Conservation (phyloP, 2,329 filamentous ascomycete genomes). For the Paracamarosporium sp. region DNA sequence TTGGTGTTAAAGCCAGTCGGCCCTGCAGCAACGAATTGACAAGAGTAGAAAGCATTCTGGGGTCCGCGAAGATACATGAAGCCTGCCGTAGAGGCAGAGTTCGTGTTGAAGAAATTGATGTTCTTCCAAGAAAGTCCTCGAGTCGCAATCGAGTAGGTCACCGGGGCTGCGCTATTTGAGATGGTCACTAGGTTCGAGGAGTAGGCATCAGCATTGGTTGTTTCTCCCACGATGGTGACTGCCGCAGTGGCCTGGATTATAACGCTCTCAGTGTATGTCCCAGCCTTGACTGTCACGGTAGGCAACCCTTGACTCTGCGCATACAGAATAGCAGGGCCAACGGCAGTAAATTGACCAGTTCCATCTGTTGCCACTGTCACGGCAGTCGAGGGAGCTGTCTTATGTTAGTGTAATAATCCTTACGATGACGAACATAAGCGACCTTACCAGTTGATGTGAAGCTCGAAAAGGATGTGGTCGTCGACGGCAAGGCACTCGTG, state of each 20-base stretch:
- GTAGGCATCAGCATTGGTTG: conserved; percentile 36
- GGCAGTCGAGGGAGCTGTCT: conserved; percentile 18
- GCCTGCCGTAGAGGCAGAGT: conserved; percentile 29
- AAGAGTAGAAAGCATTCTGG: conserved; percentile 55
- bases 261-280: conserved; percentile 55
- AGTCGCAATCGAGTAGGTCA: conserved; percentile 41
- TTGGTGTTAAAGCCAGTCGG: conserved; percentile 33
- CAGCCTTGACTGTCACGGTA: conserved; percentile 53
- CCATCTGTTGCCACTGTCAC: conserved; percentile 55
- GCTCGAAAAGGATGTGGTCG: neutral
- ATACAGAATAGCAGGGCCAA: conserved; percentile 53
- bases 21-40: conserved; percentile 51
- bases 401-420: neutral
- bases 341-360: conserved; percentile 54
- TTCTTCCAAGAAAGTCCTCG: conserved; percentile 48
- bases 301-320: conserved; percentile 51
- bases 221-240: conserved; percentile 51
- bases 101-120: conserved; percentile 48
- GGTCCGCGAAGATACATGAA: conserved; percentile 43
- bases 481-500: neutral
- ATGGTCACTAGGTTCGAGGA: conserved; percentile 50
- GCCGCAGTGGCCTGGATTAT: conserved; percentile 49
- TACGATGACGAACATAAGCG: neutral
- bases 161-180: conserved; percentile 26
- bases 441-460: neutral